Base-by-base conservation (phyloP, 441 rosid genomes). In the Mallotus japonicus region DNA sequence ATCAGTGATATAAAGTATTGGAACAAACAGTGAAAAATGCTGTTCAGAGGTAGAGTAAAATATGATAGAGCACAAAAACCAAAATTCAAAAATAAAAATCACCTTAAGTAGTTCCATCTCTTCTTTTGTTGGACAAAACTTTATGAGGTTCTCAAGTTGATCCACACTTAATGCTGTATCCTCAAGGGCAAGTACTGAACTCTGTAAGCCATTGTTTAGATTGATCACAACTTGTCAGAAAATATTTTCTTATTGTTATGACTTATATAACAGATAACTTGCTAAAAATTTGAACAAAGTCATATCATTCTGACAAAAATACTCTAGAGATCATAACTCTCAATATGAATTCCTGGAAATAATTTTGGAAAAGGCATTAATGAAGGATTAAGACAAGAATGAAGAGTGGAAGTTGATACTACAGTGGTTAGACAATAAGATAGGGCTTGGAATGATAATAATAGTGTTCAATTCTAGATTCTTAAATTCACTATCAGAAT, bases 101-200 rank as follows among this genome's bases (percentile, higher is more conserved):
- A 61, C 99, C 97, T 92, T 92, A 28, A 92, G 87, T 69, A 84
- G 81, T 70, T 94, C 99, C 87, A 89, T 89, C 85, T 94, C 99
- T 79, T 94, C 99, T 83, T 87, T 90, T 67, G 97, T 89, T 54
- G 97, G 99, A 79, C 91, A 89, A 79, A 92, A 90, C 80, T 92
- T 92, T 70, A 94, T 88, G 72, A 94, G 88, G 79, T 92, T 92
- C 75, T 94, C 97, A 62, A 92, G 93, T 80, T 92, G 99, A 85
- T 92, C 97, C 78, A 80, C 81, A 80, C 88, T 95, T 75, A 94
- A 78, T 61, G 87, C 86, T 54, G 96, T 90, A 71, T 94, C 97
- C 74, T 90, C 95, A 69, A 94, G 86, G 72, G 83, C 83, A 73
- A 92, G 97, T 70, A 95, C 91, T 6, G 89, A 86, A 77, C 84